Evolutionary conservation across 108 stramenopile genomes (phyloP), one percentile per base, ranked within the genome.

Genomic region (Pseudonitzschia delicatissima): DNA sequence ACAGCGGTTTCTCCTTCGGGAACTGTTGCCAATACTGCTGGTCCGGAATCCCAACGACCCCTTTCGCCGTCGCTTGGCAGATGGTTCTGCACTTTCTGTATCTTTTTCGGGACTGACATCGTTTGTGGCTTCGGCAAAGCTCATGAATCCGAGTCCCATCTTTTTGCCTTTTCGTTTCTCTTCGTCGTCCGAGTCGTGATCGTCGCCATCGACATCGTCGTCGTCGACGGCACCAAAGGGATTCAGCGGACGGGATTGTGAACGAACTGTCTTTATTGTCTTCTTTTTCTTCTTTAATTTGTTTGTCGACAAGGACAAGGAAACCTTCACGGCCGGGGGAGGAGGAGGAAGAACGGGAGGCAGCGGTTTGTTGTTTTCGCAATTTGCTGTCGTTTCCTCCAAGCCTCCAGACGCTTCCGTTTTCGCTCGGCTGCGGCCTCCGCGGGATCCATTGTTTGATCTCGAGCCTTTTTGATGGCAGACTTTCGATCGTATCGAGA

Each of bases 341-440:
- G 67, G 55, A 52, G 29, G 65, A 27, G 9, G 57, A 13, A 42
- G 32, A 67, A 27, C 45, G 37, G 23, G 48, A n/a, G 26, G 55
- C 53, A 37, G 66, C 47, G n/a, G 42, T 48, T 48, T 7, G n/a
- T 17, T 23, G 47, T 6, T n/a, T 45, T 55, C 39, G 45, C 76
- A 40, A 12, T 45, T 33, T 82, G 73, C 57, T 81, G 70, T 61
- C 86, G 82, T 35, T 82, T 83, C 45, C 85, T 75, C 93, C 93
- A 94, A 27, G 86, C 88, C 65, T 87, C 89, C 61, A 94, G 81
- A 18, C 93, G 83, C 64, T 91, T 91, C 21, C 87, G 77, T 68
- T 94, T 91, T 45, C 81, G 75, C 66, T 94, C 92, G 1, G 82
- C 88, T 28, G 84, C 86, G n/a, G 81, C 68, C 20, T 63, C 71